These are phyloP conservation scores for Dictyostelium citrinum DNA, from an alignment of 78 protist genomes.

Conservation along the genomic window DNA sequence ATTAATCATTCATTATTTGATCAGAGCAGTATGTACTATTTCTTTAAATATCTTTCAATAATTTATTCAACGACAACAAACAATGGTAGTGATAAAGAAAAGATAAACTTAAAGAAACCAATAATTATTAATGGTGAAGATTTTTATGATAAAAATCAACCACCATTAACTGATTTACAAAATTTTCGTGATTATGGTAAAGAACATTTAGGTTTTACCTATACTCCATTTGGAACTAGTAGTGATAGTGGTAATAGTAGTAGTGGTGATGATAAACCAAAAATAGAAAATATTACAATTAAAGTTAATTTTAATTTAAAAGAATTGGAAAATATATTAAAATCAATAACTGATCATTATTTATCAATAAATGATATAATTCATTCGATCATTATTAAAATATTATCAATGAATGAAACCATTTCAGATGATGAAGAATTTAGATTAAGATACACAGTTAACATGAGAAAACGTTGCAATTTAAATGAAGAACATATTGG, in stretches of 20 bases:
- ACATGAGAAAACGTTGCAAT: background rate
- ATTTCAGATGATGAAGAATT: background rate
- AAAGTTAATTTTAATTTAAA: background rate
- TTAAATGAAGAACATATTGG: conserved; percentile 6
- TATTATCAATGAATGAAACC: background rate
- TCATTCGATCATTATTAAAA: background rate
- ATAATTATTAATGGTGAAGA: background rate
- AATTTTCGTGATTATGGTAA: background rate
- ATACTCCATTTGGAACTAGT: background rate
- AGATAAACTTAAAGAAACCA: background rate
- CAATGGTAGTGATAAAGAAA: background rate
- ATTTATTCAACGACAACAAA: background rate
- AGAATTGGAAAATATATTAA: background rate
- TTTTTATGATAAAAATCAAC: background rate
- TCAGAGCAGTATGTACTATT: background rate
- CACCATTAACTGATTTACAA: background rate
- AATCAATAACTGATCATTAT: background rate
- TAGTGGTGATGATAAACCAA: background rate
- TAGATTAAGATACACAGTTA: background rate
- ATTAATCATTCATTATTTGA: conserved; percentile 23
- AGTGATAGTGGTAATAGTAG: too few species aligned
- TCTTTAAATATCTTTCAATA: conserved; percentile 10
- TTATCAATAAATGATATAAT: conserved; percentile 18
- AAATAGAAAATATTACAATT: background rate
- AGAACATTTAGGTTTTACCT: background rate